phyloP scores from a whole-genome alignment of 805 yeast species.

The Starmera quercuum region DNA sequence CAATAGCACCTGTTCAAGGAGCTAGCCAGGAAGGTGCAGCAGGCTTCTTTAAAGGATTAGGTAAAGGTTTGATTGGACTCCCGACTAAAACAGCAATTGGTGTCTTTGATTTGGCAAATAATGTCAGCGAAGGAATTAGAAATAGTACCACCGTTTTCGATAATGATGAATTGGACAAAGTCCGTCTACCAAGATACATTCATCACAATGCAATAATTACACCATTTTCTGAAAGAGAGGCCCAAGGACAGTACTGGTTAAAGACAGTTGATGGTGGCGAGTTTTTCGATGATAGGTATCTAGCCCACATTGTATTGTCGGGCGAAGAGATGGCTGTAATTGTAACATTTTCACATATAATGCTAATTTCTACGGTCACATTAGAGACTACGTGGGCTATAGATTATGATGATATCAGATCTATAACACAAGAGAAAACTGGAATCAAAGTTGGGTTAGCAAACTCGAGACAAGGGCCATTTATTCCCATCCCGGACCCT shows the following conservation, averaged over 20 bases:
- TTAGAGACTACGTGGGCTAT: conserved; percentile 68
- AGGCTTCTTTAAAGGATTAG: conserved; percentile 91
- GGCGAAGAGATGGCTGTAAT: conserved; percentile 74
- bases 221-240: conserved; percentile 71
- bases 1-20: conserved; percentile 85
- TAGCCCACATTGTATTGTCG: conserved; percentile 79
- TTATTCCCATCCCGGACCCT: conserved; percentile 72
- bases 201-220: conserved; percentile 65
- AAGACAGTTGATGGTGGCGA: conserved; percentile 78
- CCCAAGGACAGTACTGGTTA: conserved; percentile 93
- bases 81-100: conserved; percentile 98
- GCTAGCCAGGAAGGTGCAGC: conserved; percentile 82
- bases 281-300: conserved; percentile 61
- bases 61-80: conserved; percentile 89
- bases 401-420: conserved; percentile 51
- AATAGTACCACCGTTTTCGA: conserved; percentile 90
- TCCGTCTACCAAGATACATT: conserved; percentile 75
- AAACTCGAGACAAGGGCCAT: conserved; percentile 51
- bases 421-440: conserved; percentile 68
- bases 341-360: conserved; percentile 63
- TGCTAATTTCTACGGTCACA: conserved; percentile 56
- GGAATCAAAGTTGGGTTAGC: conserved; percentile 68
- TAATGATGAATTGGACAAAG: conserved; percentile 65
- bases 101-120: conserved; percentile 83
- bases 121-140: conserved; percentile 88